Percentiles rank a stretch among this genome's conserved stretches.
Conservation (phyloP, 768 basidiomycete species). For the Phlegmacium glaucopus region DNA sequence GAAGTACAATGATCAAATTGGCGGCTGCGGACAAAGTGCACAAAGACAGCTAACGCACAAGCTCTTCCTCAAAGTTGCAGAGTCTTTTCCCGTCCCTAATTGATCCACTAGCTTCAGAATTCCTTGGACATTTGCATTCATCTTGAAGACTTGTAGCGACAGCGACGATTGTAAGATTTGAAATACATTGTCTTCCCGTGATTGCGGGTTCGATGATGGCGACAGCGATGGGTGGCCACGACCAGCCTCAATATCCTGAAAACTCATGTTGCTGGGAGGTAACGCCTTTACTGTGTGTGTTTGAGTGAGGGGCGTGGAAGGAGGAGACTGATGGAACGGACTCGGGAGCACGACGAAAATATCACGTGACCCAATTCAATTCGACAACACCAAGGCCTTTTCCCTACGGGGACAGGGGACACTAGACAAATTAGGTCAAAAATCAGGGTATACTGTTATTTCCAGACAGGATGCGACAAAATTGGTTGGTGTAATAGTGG, state of each 20-base stretch:
- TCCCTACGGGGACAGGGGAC: no score
- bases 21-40: not conserved
- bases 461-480: no score
- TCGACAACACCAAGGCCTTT: no score
- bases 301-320: not conserved
- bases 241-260: constrained; percentile 55
- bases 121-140: constrained; percentile 95
- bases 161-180: constrained; percentile 71
- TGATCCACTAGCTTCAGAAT: constrained; percentile 97
- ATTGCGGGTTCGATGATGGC: constrained; percentile 33
- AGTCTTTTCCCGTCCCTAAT: constrained; percentile 83
- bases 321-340: not conserved
- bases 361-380: no score
- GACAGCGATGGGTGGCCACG: constrained; percentile 33
- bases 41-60: constrained; percentile 50
- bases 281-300: not conserved
- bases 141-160: constrained; percentile 96
- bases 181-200: constrained; percentile 73
- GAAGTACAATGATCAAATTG: not conserved
- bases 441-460: no score
- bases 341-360: no score
- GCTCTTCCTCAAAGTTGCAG: constrained; percentile 72
- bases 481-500: no score
- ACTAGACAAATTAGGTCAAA: no score
- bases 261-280: constrained; percentile 39